phyloP scores from a whole-genome alignment of 345 rosid genomes.

The Eucalyptus curtisii region DNA sequence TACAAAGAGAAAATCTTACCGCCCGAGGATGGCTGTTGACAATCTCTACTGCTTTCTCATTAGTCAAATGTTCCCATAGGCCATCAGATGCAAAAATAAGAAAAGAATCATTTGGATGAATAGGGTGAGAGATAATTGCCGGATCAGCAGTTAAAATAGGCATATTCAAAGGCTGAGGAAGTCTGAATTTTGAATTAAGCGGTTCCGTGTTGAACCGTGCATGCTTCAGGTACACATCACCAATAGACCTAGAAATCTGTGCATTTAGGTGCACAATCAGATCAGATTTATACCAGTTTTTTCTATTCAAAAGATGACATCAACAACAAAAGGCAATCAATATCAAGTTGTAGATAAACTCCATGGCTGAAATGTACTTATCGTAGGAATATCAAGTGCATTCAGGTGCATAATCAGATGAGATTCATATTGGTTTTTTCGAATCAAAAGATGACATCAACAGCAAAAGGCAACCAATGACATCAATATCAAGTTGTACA shows the following conservation, averaged over 20 bases:
- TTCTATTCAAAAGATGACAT: background rate
- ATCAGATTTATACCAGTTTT: background rate
- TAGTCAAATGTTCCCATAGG: slow-evolving; percentile 89
- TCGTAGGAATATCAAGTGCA: background rate
- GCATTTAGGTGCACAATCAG: background rate
- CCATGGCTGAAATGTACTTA: background rate
- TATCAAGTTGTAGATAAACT: background rate
- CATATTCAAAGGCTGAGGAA: slow-evolving; percentile 65
- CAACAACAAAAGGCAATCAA: background rate
- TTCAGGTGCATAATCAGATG: background rate
- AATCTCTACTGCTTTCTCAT: slow-evolving; percentile 83
- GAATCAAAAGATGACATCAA: background rate
- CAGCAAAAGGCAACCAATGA: background rate
- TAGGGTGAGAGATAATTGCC: slow-evolving; percentile 42
- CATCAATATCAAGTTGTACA: background rate
- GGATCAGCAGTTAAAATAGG: slow-evolving; percentile 74
- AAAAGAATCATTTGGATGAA: slow-evolving; percentile 79
- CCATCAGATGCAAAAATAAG: slow-evolving; percentile 96
- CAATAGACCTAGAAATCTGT: slow-evolving; percentile 84
- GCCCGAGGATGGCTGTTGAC: slow-evolving; percentile 60
- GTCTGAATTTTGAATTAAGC: slow-evolving; percentile 54
- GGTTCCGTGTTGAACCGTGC: slow-evolving; percentile 54
- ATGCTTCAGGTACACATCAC: slow-evolving; percentile 81
- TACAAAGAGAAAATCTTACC: slow-evolving; percentile 25
- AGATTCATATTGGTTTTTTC: background rate